A percentile compares a stretch with the other conserved stretches of the same genome.
Evolutionary conservation across 1,284 basidiomycete species (phyloP).

Genomic region (Nidula niveotomentosa): DNA sequence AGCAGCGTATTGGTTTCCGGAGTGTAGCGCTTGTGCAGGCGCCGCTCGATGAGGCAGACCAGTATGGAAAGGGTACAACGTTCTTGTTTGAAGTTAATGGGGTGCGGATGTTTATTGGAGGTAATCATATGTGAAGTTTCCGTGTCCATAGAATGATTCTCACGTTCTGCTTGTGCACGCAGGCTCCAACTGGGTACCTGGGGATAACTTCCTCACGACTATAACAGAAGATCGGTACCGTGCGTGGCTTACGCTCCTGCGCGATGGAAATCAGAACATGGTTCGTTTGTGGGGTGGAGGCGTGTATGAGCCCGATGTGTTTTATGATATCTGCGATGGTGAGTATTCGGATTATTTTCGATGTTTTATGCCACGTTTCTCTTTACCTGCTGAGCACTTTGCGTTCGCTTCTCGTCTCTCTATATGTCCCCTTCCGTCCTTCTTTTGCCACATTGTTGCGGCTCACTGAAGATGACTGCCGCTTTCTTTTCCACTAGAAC

Average conservation of each 20-base stretch:
- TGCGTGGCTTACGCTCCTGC: conserved; percentile 66
- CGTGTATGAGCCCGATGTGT: conserved; percentile 70
- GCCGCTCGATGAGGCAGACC: conserved; percentile 51
- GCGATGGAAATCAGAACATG: conserved; percentile 82
- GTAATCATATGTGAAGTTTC: conserved; percentile 24
- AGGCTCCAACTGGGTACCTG: conserved; percentile 91
- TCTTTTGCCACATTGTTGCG: neutral
- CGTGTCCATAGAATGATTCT: neutral
- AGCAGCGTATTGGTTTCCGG: conserved; percentile 72
- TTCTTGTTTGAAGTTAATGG: conserved; percentile 89
- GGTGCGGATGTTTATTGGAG: conserved; percentile 79
- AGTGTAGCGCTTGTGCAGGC: conserved; percentile 73
- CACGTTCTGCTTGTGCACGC: neutral
- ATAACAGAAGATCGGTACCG: conserved; percentile 58
- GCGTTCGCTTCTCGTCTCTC: no score
- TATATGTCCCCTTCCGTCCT: no score
- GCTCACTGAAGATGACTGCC: neutral
- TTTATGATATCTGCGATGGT: conserved; percentile 79
- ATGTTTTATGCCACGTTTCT: no score
- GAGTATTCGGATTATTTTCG: conserved; percentile 7
- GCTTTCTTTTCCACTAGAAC: conserved; percentile 36
- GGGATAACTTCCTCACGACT: conserved; percentile 80
- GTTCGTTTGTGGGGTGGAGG: conserved; percentile 79
- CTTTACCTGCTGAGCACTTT: no score
- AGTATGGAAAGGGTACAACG: conserved; percentile 61